These are phyloP conservation scores for Erodium trifolium DNA, from an alignment of 441 rosid genomes.

Conservation along the genomic window DNA sequence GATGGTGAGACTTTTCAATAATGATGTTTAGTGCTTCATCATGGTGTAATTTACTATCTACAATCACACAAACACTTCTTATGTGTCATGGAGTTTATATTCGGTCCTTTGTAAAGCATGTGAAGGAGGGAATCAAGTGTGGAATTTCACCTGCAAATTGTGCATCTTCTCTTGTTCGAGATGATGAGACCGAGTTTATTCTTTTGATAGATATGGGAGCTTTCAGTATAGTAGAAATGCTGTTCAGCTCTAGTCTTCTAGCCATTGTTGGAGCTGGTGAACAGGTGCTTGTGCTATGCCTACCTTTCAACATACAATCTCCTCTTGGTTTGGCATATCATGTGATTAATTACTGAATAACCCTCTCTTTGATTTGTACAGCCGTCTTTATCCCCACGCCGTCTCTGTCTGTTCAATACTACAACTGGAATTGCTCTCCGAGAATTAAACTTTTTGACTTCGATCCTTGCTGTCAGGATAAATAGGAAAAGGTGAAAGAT, in stretches of 20 bases:
- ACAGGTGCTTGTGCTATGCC: constrained; percentile 42
- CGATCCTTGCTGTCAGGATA: constrained; percentile 70
- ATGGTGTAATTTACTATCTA: no score
- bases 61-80: no score
- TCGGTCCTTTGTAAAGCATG: background rate
- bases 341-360: background rate
- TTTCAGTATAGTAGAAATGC: constrained; percentile 71
- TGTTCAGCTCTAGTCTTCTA: constrained; percentile 69
- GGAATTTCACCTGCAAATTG: background rate
- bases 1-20: no score
- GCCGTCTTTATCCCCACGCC: constrained; percentile 79
- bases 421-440: constrained; percentile 54
- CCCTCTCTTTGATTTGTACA: constrained; percentile 26
- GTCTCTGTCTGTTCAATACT: constrained; percentile 75
- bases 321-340: background rate
- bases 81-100: no score
- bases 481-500: constrained; percentile 52
- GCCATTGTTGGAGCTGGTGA: constrained; percentile 93
- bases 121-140: background rate
- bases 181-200: background rate
- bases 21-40: no score
- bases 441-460: constrained; percentile 66
- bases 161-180: background rate
- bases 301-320: background rate
- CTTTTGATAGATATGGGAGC: constrained; percentile 51